Base-by-base conservation (phyloP, 2,329 filamentous ascomycete species). In the Diaporthe nobilis region DNA sequence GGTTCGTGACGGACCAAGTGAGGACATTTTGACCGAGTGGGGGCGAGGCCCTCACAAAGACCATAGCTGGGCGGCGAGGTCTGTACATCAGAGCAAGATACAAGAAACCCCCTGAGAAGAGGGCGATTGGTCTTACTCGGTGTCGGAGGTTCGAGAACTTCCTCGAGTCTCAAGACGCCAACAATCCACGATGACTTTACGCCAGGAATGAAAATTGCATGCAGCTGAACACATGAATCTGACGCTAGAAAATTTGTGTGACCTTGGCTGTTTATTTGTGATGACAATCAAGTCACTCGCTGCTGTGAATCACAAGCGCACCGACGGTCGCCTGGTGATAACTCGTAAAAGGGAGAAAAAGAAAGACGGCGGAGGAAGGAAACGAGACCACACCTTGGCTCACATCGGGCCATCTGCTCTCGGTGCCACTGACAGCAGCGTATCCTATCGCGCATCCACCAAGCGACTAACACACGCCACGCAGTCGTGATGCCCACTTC, bases 181-280 rank as follows among this genome's bases (percentile, higher is more conserved):
- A 65, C 42, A 34, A 65, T 65, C 60, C 58, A 34, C 71, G 58
- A 73, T 57, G 71, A 60, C 31, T 65, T 51, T 37, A 73, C 15
- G 58, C 58, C 58, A 42, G 37, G 28, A 73, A 73, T 73, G 71
- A 73, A 44, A 65, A 73, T 34, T 44, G 47, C 55, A 61, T 44
- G 17, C 31, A 61, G 53, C 42, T 15, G 31, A 12, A 17, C 20
- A 37, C 31, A 57, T n/a, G 17, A 8, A 15, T 3, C 13, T n/a
- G 22, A 28, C 25, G 2, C 34, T 8, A 68, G 13, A 53, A 51
- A 4, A 17, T 17, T 4, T 53, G 31, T n/a, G 47, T 68, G 47
- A 53, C n/a, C 13, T 55, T 1, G 22, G 20, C 31, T 53, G 8
- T 39, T 28, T 12, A 4, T 20, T 31, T 53, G 47, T 28, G 47